A percentile compares a stretch with the other conserved stretches of the same genome.
These are phyloP conservation scores for Debaryomyces hansenii DNA, from an alignment of 805 yeast genomes.

Conservation along the genomic window DNA sequence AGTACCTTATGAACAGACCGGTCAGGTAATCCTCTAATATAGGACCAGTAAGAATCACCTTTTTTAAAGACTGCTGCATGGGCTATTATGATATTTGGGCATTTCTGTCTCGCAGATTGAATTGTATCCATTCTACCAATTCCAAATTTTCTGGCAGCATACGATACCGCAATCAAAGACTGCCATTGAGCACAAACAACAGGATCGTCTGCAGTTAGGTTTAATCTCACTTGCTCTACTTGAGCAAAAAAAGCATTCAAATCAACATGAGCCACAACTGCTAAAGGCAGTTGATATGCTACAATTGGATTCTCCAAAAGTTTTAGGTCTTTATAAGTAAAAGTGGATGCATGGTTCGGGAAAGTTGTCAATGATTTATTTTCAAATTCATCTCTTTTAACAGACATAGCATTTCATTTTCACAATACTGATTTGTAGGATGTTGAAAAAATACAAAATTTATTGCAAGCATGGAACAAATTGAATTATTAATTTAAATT, in stretches of 20 bases:
- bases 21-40: slow-evolving; percentile 57
- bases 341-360: slow-evolving; percentile 31
- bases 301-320: slow-evolving; percentile 45
- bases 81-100: slow-evolving; percentile 73
- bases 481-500: no score
- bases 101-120: slow-evolving; percentile 66
- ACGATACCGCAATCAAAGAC: slow-evolving; percentile 83
- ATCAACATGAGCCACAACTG: slow-evolving; percentile 84
- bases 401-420: not conserved
- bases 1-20: slow-evolving; percentile 77
- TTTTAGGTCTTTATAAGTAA: slow-evolving; percentile 48
- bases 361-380: not conserved
- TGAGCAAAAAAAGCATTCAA: slow-evolving; percentile 96
- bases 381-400: not conserved
- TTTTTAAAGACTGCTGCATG: slow-evolving; percentile 93
- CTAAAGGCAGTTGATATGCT: slow-evolving; percentile 64
- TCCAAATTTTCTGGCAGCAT: slow-evolving; percentile 85
- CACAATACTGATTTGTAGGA: no score
- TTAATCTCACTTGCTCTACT: slow-evolving; percentile 78
- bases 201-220: slow-evolving; percentile 66
- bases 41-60: slow-evolving; percentile 84
- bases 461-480: no score
- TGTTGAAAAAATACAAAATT: no score
- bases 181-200: slow-evolving; percentile 95
- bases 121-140: slow-evolving; percentile 75